Base-by-base conservation (phyloP, 2,329 filamentous ascomycete species). In the Sclerotinia minor region DNA sequence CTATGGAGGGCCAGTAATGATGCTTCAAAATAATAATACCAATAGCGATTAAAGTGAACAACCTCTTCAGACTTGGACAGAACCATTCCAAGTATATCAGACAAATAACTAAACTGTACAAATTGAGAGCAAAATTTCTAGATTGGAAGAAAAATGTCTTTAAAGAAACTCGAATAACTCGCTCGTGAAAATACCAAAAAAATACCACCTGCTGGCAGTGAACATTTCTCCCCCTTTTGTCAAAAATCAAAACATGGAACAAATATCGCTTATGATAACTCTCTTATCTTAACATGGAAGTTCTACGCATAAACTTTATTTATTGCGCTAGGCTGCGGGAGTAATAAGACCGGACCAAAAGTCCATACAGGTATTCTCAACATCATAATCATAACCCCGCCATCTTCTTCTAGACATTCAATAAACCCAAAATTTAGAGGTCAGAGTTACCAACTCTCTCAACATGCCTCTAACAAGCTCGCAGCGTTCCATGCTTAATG, bases 391-490 rank as follows among this genome's bases (percentile, higher is more conserved):
- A 35, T 24, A 63, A 47, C 63, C 64, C 67, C 66, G 52, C 58
- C 64, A 65, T 50, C 50, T 45, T 13, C 29, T 38, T 52, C 29
- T 45, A 38, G 29, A 65, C 64, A 1, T 63, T 38, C 32, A 50
- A 50, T 26, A 61, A 50, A 50, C 45, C 13, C 15, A 49, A 26
- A 50, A 41, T 17, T 35, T 13, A 50, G 29, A 38, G 15, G 32
- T 24, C 17, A 2, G 5, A 7, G 21, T 32, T 55, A 15, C 17
- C 19, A 55, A 61, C n/a, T 17, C 29, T 52, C 59, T 67, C 68
- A 73, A 59, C 5, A 78, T 78, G 77, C 72, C 77, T 65, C 72
- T 74, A n/a, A 73, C 72, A 52, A 64, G 67, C 5, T 52, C 67
- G 2, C 75, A 77, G 64, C 74, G 72, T 53, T 49, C 65, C 26